These are phyloP conservation scores for Miscanthus sacchariflorus DNA, from an alignment of 202 grass and related monocot species.

Conservation along the genomic window DNA sequence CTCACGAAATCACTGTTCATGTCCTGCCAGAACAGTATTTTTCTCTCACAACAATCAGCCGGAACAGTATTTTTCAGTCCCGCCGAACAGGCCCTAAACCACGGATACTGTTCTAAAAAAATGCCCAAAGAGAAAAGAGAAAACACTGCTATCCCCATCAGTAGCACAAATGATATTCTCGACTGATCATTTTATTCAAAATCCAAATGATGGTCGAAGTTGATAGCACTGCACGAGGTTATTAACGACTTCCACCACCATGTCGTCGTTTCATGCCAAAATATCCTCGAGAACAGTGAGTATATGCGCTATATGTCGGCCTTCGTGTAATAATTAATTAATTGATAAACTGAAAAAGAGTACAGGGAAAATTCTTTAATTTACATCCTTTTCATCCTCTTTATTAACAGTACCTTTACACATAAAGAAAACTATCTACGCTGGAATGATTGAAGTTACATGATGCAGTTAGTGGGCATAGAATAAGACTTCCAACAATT, in stretches of 20 bases:
- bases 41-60: no score
- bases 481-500: background rate
- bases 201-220: background rate
- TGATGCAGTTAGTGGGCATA: background rate
- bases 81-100: no score
- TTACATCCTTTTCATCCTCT: background rate
- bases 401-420: background rate
- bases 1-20: no score
- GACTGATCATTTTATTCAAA: background rate
- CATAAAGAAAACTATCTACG: no score
- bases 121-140: no score
- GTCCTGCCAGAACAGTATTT: no score
- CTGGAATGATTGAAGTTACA: no score
- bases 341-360: background rate
- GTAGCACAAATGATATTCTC: background rate
- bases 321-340: no score
- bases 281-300: background rate
- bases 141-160: background rate
- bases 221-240: background rate
- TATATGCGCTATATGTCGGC: background rate
- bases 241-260: background rate
- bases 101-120: no score
- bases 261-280: background rate
- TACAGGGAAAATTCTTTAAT: background rate
- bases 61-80: no score